Base-by-base conservation (phyloP, 495 filamentous ascomycete species). In the Daldinia decipiens region DNA sequence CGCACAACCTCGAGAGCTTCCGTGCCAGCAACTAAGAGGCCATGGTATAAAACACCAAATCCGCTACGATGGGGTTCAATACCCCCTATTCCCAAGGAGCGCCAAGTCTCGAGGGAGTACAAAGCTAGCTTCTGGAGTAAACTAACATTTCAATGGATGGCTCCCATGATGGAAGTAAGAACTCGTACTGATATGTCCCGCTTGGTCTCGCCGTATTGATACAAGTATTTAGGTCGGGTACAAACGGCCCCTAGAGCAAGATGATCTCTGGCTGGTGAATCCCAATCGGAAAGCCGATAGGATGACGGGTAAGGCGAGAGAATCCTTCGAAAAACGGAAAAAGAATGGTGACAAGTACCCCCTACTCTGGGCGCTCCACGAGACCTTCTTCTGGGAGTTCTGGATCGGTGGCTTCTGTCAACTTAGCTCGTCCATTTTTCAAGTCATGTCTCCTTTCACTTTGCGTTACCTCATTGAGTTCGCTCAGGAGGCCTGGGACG, bases 221-320 rank as follows among this genome's bases (percentile, higher is more conserved):
- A 43, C 29, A 34, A 31, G 1, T 36, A 13, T 58, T 24, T 70
- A 90, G 86, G 84, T 84, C 53, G 95, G 95, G 17, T 98, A 97
- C 77, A 87, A 93, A 74, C 89, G 95, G 9, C 88, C 89, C 12
- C 85, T 98, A 6, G 92, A 97, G 70, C 79, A 89, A 38, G 90
- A 90, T 74, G 95, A 98, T 75, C 88, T 98, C 62, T 97, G 94
- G 89, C 83, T 82, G 1, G 91, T 98, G 53, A 97, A 97, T 69
- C 94, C 94, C 0, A 77, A 91, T 61, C 85, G 95, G 43, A 82
- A 86, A n/a, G 89, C 91, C 40, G 87, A 92, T 24, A 76, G 87
- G 4, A 75, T 97, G 73, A 87, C 90, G 9, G 76, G 77, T 7
- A 91, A 87, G 72, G 79, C 95, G 26, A 81, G 87, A 24, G 84